Conservation (phyloP, 306 rosid species). For the Gillenia trifoliata region DNA sequence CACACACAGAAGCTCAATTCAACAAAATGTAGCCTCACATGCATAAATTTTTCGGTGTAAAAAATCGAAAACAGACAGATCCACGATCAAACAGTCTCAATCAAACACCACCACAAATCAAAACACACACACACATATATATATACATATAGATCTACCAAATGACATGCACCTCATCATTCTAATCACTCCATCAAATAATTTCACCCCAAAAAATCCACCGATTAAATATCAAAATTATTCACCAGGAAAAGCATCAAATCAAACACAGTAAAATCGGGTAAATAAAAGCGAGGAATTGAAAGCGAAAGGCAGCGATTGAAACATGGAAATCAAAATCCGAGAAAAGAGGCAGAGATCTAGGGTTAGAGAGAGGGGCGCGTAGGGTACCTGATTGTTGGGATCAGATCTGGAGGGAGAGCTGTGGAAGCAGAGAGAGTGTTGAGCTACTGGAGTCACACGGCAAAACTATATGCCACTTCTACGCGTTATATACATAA, state of each 20-base stretch:
- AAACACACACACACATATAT: background rate
- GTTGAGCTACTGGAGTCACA: background rate
- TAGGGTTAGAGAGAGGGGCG: constrained; percentile 7
- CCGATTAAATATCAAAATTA: background rate
- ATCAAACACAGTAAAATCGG: background rate
- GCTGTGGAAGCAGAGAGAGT: constrained; percentile 14
- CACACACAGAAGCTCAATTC: background rate
- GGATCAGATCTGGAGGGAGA: constrained; percentile 30
- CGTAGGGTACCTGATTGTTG: constrained; percentile 22
- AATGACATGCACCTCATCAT: background rate
- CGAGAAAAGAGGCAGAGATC: constrained; percentile 11
- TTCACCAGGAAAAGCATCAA: background rate
- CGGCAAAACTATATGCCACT: background rate
- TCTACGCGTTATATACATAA: background rate
- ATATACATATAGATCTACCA: constrained; percentile 23
- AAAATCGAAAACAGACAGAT: background rate
- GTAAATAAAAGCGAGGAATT: background rate
- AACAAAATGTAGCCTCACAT: background rate
- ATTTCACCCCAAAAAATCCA: background rate
- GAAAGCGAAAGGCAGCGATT: background rate
- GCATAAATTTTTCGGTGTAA: background rate
- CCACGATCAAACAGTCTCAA: background rate
- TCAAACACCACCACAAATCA: background rate
- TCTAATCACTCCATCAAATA: background rate
- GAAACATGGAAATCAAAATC: constrained; percentile 12